Percentiles rank a stretch among this genome's conserved stretches.
These are phyloP conservation scores for Blastocystis sp. DNA, from an alignment of 352 stramenopile species.

Conservation along the genomic window DNA sequence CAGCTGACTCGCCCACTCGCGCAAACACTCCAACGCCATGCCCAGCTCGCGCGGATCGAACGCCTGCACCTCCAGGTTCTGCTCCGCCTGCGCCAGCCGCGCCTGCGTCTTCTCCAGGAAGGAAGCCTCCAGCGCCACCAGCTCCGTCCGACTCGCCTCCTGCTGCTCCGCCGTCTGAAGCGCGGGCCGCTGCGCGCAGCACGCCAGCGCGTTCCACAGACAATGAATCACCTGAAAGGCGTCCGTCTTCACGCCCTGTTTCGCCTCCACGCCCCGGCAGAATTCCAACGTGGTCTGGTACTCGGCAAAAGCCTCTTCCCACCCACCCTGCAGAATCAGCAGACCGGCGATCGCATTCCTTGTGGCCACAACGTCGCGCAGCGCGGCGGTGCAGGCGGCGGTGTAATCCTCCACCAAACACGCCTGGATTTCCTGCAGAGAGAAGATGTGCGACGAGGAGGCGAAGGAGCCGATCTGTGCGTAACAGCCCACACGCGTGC, in stretches of 20 bases:
- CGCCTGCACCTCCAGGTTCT: not conserved
- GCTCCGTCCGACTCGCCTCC: not conserved
- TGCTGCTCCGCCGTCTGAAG: not conserved
- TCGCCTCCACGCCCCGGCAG: not conserved
- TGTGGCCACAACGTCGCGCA: slow-evolving; percentile 27
- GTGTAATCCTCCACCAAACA: not conserved
- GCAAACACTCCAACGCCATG: not conserved
- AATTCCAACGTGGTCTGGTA: slow-evolving; percentile 26
- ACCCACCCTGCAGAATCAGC: not conserved
- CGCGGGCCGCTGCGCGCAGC: not conserved
- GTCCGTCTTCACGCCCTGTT: slow-evolving; percentile 1
- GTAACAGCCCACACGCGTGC: not conserved
- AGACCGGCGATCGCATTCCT: slow-evolving; percentile 44
- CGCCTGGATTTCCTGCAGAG: slow-evolving; percentile 9
- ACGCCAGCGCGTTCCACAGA: slow-evolving; percentile 8
- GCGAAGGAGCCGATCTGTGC: not conserved
- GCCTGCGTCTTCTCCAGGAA: not conserved
- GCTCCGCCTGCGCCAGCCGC: not conserved
- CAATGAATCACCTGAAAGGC: slow-evolving; percentile 39
- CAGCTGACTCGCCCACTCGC: not conserved
- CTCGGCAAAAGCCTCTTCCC: not conserved
- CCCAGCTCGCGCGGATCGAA: not conserved
- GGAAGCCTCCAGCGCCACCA: not conserved
- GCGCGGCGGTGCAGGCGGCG: not conserved
- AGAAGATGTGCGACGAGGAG: not conserved